phyloP scores from a whole-genome alignment of 306 rosid genomes.

The Betula pendula region DNA sequence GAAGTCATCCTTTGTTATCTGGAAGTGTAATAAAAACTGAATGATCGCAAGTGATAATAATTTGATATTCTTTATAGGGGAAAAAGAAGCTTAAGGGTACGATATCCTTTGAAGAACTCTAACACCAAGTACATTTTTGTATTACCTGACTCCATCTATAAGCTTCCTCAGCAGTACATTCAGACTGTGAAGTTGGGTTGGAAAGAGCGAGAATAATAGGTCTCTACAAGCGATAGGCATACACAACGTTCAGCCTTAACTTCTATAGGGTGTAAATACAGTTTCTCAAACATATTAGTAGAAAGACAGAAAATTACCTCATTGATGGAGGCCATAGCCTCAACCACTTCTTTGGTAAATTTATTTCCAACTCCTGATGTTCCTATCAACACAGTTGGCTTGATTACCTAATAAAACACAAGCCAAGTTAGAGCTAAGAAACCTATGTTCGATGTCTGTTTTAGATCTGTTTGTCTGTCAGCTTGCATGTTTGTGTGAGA shows the following conservation, averaged over 20 bases:
- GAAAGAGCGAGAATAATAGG: conserved; percentile 64
- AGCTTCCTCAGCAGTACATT: conserved; percentile 69
- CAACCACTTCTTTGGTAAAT: conserved; percentile 73
- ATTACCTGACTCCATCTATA: conserved; percentile 59
- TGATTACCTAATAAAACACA: conserved; percentile 62
- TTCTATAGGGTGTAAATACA: conserved; percentile 2
- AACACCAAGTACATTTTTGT: not conserved
- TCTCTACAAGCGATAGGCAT: conserved; percentile 34
- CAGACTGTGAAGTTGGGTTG: conserved; percentile 69
- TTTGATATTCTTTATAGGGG: not conserved
- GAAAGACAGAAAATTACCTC: conserved; percentile 50
- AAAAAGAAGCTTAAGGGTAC: not conserved
- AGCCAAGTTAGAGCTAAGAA: conserved; percentile 20
- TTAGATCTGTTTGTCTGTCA: not conserved
- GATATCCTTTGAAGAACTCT: not conserved
- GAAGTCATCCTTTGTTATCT: not conserved
- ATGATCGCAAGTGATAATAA: not conserved
- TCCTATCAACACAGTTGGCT: conserved; percentile 90
- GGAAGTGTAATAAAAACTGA: not conserved
- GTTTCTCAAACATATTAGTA: not conserved
- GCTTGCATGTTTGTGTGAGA: not conserved
- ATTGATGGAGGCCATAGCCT: conserved; percentile 73
- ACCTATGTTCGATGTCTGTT: not conserved
- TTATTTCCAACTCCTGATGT: conserved; percentile 86
- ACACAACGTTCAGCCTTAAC: conserved; percentile 3